Evolutionary conservation across 495 filamentous ascomycete genomes (phyloP), one percentile per base, ranked within the genome.

Genomic region (Aspergillus cavernicola): DNA sequence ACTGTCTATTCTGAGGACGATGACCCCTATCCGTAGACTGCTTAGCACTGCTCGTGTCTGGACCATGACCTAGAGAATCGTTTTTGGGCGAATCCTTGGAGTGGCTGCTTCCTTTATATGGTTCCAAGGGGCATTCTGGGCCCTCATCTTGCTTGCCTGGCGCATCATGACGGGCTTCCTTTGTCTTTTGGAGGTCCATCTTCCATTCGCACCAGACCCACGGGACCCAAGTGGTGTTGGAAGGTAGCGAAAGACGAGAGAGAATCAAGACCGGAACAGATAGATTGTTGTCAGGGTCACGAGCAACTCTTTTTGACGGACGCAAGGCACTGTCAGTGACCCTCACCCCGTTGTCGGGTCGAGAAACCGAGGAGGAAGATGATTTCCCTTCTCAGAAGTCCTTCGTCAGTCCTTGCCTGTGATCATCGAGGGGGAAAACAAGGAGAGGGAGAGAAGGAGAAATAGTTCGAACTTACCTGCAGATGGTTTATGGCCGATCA

Each of bases 171-270:
- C 66, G 69, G 44, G 74, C 66, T 59, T 75, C 71, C 56, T 74
- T 75, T n/a, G 73, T 72, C 31, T 70, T 70, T 53, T 74, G 72
- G 50, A 75, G 66, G 60, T 77, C 72, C 74, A 77, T 75, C 44
- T 55, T 47, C 44, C 56, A 60, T 56, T 54, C 57, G 53, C 44
- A 32, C 56, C 41, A 15, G 43, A 22, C 41, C 20, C 39, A 42
- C 39, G 22, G 11, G 7, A 12, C 3, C 44, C 10, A 15, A 1
- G 44, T 24, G 23, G 24, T 16, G 2, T 36, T 26, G 31, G 23
- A 24, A 46, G 32, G 22, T 15, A 28, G n/a, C 5, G 18, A 16
- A 48, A 44, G 36, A 49, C 9, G 19, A 37, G 28, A 36, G 22
- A 36, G 38, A 52, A 36, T 35, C 2, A 43, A 44, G 48, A 32